Conservation (phyloP, 2,329 filamentous ascomycete species). For the Diaporthe eres region DNA sequence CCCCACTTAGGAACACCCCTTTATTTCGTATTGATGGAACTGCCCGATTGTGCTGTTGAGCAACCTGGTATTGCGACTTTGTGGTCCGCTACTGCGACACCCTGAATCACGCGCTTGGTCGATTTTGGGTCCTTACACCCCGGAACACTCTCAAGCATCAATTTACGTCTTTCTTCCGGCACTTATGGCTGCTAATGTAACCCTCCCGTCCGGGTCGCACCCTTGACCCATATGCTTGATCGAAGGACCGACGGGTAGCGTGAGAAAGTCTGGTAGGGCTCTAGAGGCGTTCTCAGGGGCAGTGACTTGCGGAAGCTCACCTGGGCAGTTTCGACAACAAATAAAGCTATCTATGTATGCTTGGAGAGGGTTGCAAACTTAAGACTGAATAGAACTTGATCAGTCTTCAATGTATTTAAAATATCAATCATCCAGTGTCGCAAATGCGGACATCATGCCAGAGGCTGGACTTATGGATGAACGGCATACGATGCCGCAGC, state of each 20-base stretch:
- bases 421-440: not conserved
- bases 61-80: not conserved
- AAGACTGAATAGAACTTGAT: not conserved
- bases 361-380: not conserved
- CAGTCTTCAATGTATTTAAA: not conserved
- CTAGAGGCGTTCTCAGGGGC: not conserved
- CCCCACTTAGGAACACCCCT: slow-evolving; percentile 1
- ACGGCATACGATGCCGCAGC: not conserved
- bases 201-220: not conserved
- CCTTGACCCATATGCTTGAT: not conserved
- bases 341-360: not conserved
- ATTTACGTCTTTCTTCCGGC: not conserved
- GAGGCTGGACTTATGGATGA: not conserved
- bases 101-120: not conserved
- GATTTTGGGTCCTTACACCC: not conserved
- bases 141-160: not conserved
- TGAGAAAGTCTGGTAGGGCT: not conserved
- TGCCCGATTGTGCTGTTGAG: not conserved
- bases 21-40: not conserved
- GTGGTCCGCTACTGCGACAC: not conserved
- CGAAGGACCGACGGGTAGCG: too few species aligned
- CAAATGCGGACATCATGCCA: not conserved
- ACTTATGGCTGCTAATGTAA: not conserved
- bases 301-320: not conserved
- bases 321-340: not conserved